Percentiles rank a stretch among this genome's conserved stretches.
Conservation (phyloP, 1,139 yeast genomes). For the Kurtzmaniella quercitrusa region DNA sequence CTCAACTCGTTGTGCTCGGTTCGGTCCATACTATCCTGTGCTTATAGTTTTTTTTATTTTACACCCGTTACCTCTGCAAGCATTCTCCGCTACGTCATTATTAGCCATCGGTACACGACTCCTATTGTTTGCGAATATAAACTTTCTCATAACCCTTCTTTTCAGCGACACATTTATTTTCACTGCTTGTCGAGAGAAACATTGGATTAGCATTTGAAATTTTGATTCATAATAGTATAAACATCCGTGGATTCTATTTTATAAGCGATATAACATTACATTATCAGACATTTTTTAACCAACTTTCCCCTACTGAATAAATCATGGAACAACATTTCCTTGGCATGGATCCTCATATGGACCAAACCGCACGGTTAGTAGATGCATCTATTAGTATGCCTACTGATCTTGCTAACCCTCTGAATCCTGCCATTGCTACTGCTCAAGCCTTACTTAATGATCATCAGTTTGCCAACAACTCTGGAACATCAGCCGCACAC, state of each 20-base stretch:
- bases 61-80: background rate
- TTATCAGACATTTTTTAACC: too few species aligned
- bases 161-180: background rate
- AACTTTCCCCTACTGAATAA: background rate
- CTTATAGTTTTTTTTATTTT: background rate
- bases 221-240: background rate
- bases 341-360: constrained; percentile 8
- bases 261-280: too few species aligned
- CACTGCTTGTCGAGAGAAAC: background rate
- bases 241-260: background rate
- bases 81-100: background rate
- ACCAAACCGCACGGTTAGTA: constrained; percentile 3
- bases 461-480: constrained; percentile 1
- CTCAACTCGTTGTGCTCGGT: background rate
- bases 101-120: background rate
- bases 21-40: background rate
- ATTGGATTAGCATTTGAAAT: background rate
- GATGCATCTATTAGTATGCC: background rate
- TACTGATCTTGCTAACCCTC: constrained; percentile 15
- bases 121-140: constrained; percentile 1
- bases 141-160: constrained; percentile 1
- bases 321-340: constrained; percentile 6
- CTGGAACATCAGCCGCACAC: background rate
- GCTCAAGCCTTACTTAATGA: constrained; percentile 15
- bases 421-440: constrained; percentile 17